Base-by-base conservation (phyloP, 257 asterid species). In the Solanum rostratum region DNA sequence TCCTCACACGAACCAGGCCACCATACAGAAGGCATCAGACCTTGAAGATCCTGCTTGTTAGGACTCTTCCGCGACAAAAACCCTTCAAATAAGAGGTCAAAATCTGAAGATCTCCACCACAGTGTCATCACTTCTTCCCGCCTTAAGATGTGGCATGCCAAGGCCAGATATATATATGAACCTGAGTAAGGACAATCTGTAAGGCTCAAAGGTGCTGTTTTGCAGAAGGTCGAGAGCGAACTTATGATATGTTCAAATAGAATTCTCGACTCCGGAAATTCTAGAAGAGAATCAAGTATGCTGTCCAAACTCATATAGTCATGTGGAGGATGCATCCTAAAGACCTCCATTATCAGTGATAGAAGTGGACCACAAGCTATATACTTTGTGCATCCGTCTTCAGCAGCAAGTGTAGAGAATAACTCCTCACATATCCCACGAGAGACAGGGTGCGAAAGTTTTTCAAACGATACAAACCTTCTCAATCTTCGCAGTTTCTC, bases 1-100 rank as follows among this genome's bases (percentile, higher is more conserved):
- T 96, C 98, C 87, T 94, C 99, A 86, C 88, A 89, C 79, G 98
- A 92, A 81, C 97, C 98, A 86, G 98, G 95, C 98, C 98, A 96
- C 97, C 97, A 96, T 20, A 96, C 97, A 39, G 95, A 92, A 89
- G 99, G 98, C 89, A 96, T 92, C 89, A 96, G 84, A 87, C 92
- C 90, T 81, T 92, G 98, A 78, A 96, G 98, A 88, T 96, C 99
- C 80, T 92, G 96, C 86, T 93, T 94, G 88, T 92, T 94, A 24
- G 98, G 98, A 87, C 84, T 88, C 91, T 93, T 96, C 88, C 94
- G 89, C 4, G 97, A 92, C 87, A 96, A 93, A 71, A 96, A 92
- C 33, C 99, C 98, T 86, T 96, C 99, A 87, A 96, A 92, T 85
- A 90, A 82, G 80, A 89, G 86, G 78, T 96, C 98, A 85, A 96